A percentile compares a stretch with the other conserved stretches of the same genome.
Evolutionary conservation across 495 filamentous ascomycete genomes (phyloP).

Genomic region (Immersiella caudata): DNA sequence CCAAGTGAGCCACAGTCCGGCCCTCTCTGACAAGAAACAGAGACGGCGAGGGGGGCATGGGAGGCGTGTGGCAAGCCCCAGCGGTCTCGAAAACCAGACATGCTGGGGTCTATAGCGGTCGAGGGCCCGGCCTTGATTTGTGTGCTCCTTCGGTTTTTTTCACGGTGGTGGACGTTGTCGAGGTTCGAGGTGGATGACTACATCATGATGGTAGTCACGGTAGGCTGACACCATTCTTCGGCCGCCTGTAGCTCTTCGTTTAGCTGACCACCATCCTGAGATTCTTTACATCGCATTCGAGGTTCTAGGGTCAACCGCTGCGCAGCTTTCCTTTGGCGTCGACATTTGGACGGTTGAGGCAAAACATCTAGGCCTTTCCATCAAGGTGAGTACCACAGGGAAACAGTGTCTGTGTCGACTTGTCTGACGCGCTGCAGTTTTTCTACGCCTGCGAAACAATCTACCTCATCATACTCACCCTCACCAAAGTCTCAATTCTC

Average conservation of each 20-base stretch:
- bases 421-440: constrained; percentile 29
- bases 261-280: constrained; percentile 12
- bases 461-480: constrained; percentile 44
- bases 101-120: constrained; percentile 21
- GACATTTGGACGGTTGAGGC: constrained; percentile 32
- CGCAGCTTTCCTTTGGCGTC: constrained; percentile 25
- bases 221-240: neutral
- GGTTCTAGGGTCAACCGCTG: constrained; percentile 20
- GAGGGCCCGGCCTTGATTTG: constrained; percentile 27
- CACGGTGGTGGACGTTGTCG: constrained; percentile 22
- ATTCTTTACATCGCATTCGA: constrained; percentile 21
- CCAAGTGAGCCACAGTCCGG: neutral
- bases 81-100: constrained; percentile 24
- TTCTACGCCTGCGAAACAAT: constrained; percentile 45
- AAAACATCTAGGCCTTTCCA: constrained; percentile 10
- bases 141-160: constrained; percentile 27
- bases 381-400: constrained; percentile 23
- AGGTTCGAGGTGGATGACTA: constrained; percentile 32
- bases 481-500: constrained; percentile 55
- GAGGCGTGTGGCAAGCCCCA: constrained; percentile 27
- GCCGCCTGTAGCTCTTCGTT: neutral
- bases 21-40: constrained; percentile 13
- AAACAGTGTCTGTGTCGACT: neutral
- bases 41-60: constrained; percentile 27
- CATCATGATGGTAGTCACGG: constrained; percentile 30